phyloP scores from a whole-genome alignment of 140 eudicot species.

The Erigeron philadelphicus region DNA sequence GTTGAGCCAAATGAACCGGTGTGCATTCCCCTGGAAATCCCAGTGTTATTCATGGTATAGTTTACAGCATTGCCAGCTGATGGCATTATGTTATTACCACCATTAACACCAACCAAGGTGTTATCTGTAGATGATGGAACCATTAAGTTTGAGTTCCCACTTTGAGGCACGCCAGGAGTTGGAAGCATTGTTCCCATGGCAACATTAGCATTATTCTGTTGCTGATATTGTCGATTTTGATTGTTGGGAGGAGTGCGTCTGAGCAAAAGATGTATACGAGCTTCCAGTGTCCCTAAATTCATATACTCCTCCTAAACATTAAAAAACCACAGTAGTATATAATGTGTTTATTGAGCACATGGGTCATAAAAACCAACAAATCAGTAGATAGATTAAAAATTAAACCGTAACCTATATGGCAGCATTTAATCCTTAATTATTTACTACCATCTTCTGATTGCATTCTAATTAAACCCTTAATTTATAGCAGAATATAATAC shows the following conservation, averaged over 20 bases:
- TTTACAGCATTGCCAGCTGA: slow-evolving; percentile 37
- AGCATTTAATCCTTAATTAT: neutral
- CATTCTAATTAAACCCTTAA: neutral
- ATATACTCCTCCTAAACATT: slow-evolving; percentile 58
- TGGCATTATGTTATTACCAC: slow-evolving; percentile 38
- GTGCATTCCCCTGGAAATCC: slow-evolving; percentile 40
- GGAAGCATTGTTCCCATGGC: slow-evolving; percentile 79
- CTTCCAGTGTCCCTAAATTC: slow-evolving; percentile 56
- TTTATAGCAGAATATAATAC: neutral
- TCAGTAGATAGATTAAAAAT: neutral
- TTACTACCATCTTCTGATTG: neutral
- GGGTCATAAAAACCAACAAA: neutral
- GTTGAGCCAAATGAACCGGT: slow-evolving; percentile 45
- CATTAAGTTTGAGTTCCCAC: slow-evolving; percentile 49
- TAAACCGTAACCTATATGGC: neutral
- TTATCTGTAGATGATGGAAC: slow-evolving; percentile 44
- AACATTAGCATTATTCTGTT: slow-evolving; percentile 45
- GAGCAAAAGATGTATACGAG: slow-evolving; percentile 44
- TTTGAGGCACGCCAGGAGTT: slow-evolving; percentile 84
- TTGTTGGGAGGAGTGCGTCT: slow-evolving; percentile 34
- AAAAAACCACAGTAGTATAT: neutral
- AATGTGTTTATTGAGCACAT: neutral
- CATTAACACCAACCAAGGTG: slow-evolving; percentile 33
- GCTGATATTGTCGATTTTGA: slow-evolving; percentile 49
- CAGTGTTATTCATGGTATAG: slow-evolving; percentile 41